phyloP scores from a whole-genome alignment of 352 stramenopile genomes.

The Phytophthora nicotianae region DNA sequence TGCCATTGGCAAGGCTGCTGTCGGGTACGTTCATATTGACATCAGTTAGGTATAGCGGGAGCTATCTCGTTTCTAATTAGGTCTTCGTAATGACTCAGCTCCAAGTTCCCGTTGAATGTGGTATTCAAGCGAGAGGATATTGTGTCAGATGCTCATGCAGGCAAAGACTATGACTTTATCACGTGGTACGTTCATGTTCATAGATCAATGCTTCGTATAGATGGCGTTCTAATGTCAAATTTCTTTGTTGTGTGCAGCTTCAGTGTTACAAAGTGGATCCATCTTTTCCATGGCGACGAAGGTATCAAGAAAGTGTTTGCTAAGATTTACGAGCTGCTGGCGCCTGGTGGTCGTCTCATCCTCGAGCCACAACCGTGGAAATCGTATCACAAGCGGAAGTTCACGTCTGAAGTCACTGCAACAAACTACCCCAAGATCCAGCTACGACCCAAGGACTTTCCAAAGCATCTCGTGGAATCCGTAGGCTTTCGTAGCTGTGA shows the following conservation, averaged over 20 bases:
- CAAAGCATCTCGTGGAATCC: constrained; percentile 52
- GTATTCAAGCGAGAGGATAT: constrained; percentile 86
- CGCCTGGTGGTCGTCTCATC: constrained; percentile 70
- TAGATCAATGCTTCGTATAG: not conserved
- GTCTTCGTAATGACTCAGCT: constrained; percentile 25
- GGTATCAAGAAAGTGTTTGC: constrained; percentile 79
- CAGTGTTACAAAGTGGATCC: constrained; percentile 92
- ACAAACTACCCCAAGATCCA: constrained; percentile 76
- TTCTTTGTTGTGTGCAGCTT: constrained; percentile 49
- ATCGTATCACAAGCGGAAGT: constrained; percentile 88
- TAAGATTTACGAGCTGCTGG: constrained; percentile 66
- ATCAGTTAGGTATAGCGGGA: not conserved
- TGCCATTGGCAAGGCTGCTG: constrained; percentile 53
- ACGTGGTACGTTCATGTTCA: constrained; percentile 53
- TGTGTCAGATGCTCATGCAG: constrained; percentile 56
- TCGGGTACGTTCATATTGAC: constrained; percentile 45
- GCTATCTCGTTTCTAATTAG: not conserved
- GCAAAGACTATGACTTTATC: constrained; percentile 80
- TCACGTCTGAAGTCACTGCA: constrained; percentile 75
- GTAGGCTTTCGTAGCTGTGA: constrained; percentile 72
- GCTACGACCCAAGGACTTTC: constrained; percentile 80
- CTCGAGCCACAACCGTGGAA: constrained; percentile 90
- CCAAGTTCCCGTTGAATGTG: constrained; percentile 76
- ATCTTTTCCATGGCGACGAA: constrained; percentile 88
- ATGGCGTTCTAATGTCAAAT: constrained; percentile 1